Base-by-base conservation (phyloP, 2,329 filamentous ascomycete species). In the Neonectria magnoliae region DNA sequence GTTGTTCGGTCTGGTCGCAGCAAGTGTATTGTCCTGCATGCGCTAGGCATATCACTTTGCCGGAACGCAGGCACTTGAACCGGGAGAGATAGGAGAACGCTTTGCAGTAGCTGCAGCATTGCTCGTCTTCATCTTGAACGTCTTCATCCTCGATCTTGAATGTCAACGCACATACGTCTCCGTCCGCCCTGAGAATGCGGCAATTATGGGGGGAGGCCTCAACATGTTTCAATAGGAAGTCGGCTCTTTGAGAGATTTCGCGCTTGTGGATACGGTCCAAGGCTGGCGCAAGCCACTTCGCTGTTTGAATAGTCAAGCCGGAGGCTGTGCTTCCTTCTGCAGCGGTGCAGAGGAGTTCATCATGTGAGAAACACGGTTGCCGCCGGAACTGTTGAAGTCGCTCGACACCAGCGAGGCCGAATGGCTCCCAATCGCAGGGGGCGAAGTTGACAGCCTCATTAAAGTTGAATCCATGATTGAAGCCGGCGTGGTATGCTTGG, bases 381-480 rank as follows among this genome's bases (percentile, higher is more conserved):
- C 94, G 89, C 60, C 95, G 88, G 78, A 98, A 99, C 54, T 91
- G 87, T 72, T 96, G 93, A 31, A 98, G 83, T 69, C 95, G 87
- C 73, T 95, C 90, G 1, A 98, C 94, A 1, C 96, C 94, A 29
- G 90, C 87, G 60, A 95, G 90, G 2, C 96, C 96, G 76, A 90
- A 97, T 0, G 94, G 93, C 75, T 99, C 96, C 96, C 96, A 99
- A 73, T 99, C 96, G 29, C 84, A 86, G 0, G 96, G 96, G 0
- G 96, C 96, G 80, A 99, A 99, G 76, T 99, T 99, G 71, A 99
- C 96, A 5, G 96, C 96, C 78, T 99, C 96, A 72, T 99, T 99
- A 80, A 98, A 97, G 76, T 99, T 99, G 83, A 99, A 99, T 0
- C 92, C 96, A 73, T 99, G 96, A 74, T 99, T 99, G 81, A 99